Base-by-base conservation (phyloP, 768 basidiomycete species). In the Kwoniella sp. region DNA sequence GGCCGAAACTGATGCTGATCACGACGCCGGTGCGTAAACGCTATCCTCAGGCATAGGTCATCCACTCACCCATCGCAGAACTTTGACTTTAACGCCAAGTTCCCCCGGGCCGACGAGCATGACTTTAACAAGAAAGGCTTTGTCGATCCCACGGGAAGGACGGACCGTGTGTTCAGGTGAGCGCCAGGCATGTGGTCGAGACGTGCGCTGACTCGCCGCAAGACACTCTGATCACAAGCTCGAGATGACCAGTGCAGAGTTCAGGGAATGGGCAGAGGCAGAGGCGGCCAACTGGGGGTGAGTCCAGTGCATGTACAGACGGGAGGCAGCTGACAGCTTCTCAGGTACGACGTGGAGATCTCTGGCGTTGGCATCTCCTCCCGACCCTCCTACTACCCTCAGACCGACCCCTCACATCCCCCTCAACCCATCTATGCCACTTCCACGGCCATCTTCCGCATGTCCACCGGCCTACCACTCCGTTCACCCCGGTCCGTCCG, bases 181-280 rank as follows among this genome's bases (percentile, higher is more conserved):
- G 58, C 46, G 9, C 17, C n/a, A n/a, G n/a, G n/a, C n/a, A 22
- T 29, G 14, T 43, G 41, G 14, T 32, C 10, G 12, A 17, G 37
- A 3, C 45, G 50, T 9, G 12, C 36, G 34, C 56, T 36, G 12
- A 40, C 39, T 43, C 22, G 33, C 38, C 31, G 20, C 12, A 50
- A 59, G 56, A 46, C 65, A 68, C 55, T 70, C 69, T 0, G 67
- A 70, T 56, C 67, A 69, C 53, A 70, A 75, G 60, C 52, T 75
- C 51, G 74, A 75, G 59, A 72, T 71, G 74, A 74, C 70, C 14
- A 60, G 61, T 20, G 54, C 51, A 8, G 74, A 75, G 52, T 75
- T 75, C 53, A 23, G 56, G 11, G 49, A 46, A 7, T 73, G 69
- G 69, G 65, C 65, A 10, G 50, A 52, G 28, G 47, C 61, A 3